Base-by-base conservation (phyloP, 331 rosid genomes). In the Malus hybrid region DNA sequence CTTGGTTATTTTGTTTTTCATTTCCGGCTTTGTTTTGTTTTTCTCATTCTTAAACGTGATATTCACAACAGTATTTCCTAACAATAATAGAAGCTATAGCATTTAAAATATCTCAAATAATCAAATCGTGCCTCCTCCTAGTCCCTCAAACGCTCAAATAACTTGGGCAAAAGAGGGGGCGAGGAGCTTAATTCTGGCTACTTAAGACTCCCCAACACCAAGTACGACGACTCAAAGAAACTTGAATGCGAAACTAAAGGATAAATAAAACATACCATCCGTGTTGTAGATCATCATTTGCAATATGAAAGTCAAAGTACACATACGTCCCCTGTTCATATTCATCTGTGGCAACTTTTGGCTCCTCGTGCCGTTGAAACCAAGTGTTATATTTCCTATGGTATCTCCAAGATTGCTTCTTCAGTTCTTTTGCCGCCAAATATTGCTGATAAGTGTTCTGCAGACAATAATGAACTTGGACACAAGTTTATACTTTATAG, bases 341-440 rank as follows among this genome's bases (percentile, higher is more conserved):
- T 76, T 95, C 99, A 85, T 95, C 99, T 0, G 99, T 95, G 65
- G 96, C 97, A 76, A 95, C 93, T 90, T 92, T 92, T 67, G 99
- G 98, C 81, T 95, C 98, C 84, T 89, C 99, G 44, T 92, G 98
- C 46, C 99, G 87, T 82, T 95, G 98, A 88, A 92, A 92, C 98
- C 99, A 95, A 27, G 97, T 89, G 81, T 89, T 89, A 73, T 90
- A 92, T 83, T 89, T 95, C 88, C 90, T 85, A 88, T 95, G 99
- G 84, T 88, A 95, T 87, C 99, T 89, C 99, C 99, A 95, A 69
- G 99, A 88, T 83, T 92, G 98, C 85, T 92, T 90, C 92, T 95
- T 95, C 80, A 95, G 88, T 83, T 95, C 99, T 87, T 90, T 92
- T 74, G 98, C 99, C 70, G 99, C 98, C 91, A 92, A 79, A 85